phyloP scores from a whole-genome alignment of 768 basidiomycete species.

The Podaxis sp. region DNA sequence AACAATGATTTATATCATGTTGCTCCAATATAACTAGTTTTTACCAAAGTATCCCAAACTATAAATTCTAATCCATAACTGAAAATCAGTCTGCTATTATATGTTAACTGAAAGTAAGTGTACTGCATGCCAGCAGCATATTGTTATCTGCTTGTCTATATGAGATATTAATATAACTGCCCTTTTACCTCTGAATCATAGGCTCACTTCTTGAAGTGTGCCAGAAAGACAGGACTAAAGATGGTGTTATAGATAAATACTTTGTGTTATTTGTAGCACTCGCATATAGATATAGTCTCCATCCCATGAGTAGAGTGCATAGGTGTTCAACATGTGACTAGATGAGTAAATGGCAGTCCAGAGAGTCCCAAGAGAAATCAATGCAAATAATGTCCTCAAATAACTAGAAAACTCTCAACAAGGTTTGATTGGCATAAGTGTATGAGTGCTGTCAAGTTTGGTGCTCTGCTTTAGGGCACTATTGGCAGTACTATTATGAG shows the following conservation, averaged over 20 bases:
- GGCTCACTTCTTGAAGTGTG: constrained; percentile 67
- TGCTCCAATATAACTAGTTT: constrained; percentile 70
- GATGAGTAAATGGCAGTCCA: neutral
- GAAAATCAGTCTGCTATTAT: constrained; percentile 1
- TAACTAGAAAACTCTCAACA: neutral
- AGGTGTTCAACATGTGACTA: constrained; percentile 24
- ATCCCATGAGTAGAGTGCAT: constrained; percentile 63
- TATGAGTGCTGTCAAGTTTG: neutral
- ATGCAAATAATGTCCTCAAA: neutral
- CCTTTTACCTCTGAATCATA: neutral
- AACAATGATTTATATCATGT: constrained; percentile 53
- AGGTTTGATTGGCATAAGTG: neutral
- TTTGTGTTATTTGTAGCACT: constrained; percentile 53
- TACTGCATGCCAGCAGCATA: constrained; percentile 54
- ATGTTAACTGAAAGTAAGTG: constrained; percentile 14
- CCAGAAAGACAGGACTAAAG: constrained; percentile 61
- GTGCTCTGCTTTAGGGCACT: neutral
- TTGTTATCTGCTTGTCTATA: constrained; percentile 60
- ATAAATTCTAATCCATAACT: constrained; percentile 65
- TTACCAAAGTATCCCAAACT: constrained; percentile 76
- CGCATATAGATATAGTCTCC: constrained; percentile 59
- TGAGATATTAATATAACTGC: neutral
- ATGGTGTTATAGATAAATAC: constrained; percentile 85
- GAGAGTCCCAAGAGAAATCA: neutral
- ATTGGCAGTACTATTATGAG: neutral